Percentiles rank a stretch among this genome's conserved stretches.
Conservation (phyloP, 2,329 filamentous ascomycete genomes). For the Microsporum ferrugineum region DNA sequence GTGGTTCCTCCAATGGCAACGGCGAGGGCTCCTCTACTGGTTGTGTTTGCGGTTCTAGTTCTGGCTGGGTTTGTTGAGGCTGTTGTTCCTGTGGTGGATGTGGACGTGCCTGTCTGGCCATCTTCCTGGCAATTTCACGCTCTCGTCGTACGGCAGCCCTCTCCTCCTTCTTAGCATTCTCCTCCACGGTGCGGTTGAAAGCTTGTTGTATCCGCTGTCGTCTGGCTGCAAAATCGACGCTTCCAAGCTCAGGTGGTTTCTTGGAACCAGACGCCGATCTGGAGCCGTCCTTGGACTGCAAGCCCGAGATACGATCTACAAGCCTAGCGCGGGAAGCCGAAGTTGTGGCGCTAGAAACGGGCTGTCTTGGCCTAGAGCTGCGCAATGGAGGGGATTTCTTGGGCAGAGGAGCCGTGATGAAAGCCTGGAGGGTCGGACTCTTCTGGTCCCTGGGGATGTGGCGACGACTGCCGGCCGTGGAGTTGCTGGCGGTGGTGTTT, state of each 20-base stretch:
- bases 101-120: slow-evolving; percentile 6
- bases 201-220: slow-evolving; percentile 73
- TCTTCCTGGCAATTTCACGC: slow-evolving; percentile 18
- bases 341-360: slow-evolving; percentile 64
- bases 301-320: slow-evolving; percentile 44
- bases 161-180: slow-evolving; percentile 50
- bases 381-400: slow-evolving; percentile 66
- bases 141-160: slow-evolving; percentile 28
- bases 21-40: background rate
- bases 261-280: slow-evolving; percentile 23
- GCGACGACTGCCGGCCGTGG: background rate
- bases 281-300: slow-evolving; percentile 27
- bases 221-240: slow-evolving; percentile 74
- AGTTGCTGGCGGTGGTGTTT: slow-evolving; percentile 5
- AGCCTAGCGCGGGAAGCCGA: slow-evolving; percentile 56
- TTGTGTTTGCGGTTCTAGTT: background rate
- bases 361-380: slow-evolving; percentile 69
- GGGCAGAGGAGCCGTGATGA: slow-evolving; percentile 57
- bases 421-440: slow-evolving; percentile 56
- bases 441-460: slow-evolving; percentile 35
- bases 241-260: slow-evolving; percentile 50
- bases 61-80: background rate
- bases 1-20: slow-evolving; percentile 8
- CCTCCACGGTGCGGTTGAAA: slow-evolving; percentile 71
- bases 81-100: background rate